Evolutionary conservation across 805 yeast genomes (phyloP).

Genomic region (Huiozyma naganishii): DNA sequence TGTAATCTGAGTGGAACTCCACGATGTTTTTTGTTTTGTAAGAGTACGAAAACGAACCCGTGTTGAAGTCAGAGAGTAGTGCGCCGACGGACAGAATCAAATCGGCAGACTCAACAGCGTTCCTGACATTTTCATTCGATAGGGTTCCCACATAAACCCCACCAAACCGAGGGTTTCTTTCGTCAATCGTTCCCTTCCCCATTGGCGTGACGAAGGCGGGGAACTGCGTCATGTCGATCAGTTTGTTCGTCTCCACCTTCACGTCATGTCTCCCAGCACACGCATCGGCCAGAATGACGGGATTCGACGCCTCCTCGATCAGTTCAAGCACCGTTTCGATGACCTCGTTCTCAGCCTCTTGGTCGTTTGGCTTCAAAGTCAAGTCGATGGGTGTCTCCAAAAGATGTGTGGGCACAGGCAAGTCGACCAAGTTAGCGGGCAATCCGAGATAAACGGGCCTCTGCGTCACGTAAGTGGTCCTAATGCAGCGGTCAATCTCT

Average conservation of each 20-base stretch:
- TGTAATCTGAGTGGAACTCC: constrained; percentile 4
- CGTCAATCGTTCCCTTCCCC: constrained; percentile 4
- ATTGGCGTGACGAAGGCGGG: constrained; percentile 5
- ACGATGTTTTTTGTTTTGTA: constrained; percentile 1
- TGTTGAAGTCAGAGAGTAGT: constrained; percentile 3
- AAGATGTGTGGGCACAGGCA: background rate
- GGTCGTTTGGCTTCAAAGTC: constrained; percentile 1
- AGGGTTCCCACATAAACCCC: constrained; percentile 5
- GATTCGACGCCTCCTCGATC: constrained; percentile 1
- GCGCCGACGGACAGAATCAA: constrained; percentile 4
- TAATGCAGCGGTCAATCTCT: constrained; percentile 2
- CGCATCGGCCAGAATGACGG: constrained; percentile 3
- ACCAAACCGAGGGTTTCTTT: constrained; percentile 3
- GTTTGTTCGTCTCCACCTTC: constrained; percentile 1
- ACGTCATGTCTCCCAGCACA: constrained; percentile 3
- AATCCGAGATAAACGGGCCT: constrained; percentile 2
- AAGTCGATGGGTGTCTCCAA: constrained; percentile 2
- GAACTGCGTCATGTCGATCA: constrained; percentile 4
- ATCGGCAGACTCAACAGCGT: constrained; percentile 3
- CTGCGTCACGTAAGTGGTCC: constrained; percentile 1
- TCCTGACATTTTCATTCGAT: constrained; percentile 1
- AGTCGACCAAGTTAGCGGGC: constrained; percentile 2
- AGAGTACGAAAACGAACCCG: constrained; percentile 4
- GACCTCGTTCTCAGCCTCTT: constrained; percentile 3
- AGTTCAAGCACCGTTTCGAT: background rate